Conservation (phyloP, 1,139 yeast genomes). For the Saccharomycopsis hybrid region DNA sequence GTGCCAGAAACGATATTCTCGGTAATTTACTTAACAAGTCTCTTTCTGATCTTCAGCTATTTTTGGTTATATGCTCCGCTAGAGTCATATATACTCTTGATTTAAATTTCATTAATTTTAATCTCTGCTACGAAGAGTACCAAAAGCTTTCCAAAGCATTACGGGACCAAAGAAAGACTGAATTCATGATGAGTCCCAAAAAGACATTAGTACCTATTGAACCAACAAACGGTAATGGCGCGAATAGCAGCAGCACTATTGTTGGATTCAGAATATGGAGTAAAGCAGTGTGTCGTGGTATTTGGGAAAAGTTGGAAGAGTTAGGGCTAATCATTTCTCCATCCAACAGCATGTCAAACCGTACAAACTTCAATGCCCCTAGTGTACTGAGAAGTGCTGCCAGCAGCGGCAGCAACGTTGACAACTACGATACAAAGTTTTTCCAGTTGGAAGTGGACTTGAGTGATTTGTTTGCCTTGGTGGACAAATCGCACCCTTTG, state of each 20-base stretch:
- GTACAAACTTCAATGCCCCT: neutral
- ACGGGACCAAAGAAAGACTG: conserved; percentile 38
- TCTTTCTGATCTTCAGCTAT: conserved; percentile 62
- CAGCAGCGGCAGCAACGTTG: conserved; percentile 25
- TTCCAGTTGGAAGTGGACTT: conserved; percentile 42
- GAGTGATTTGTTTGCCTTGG: conserved; percentile 36
- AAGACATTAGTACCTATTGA: neutral
- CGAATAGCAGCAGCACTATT: conserved; percentile 21
- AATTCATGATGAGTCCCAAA: conserved; percentile 20
- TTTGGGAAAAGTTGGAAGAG: conserved; percentile 48
- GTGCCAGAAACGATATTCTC: conserved; percentile 1
- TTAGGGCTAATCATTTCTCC: conserved; percentile 24
- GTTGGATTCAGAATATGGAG: conserved; percentile 44
- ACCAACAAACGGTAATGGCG: conserved; percentile 30
- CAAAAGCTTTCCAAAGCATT: conserved; percentile 43
- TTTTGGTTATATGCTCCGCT: conserved; percentile 66
- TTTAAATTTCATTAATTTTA: conserved; percentile 58
- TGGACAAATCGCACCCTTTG: conserved; percentile 32
- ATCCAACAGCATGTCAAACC: conserved; percentile 1
- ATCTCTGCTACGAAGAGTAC: conserved; percentile 74
- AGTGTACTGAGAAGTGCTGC: neutral
- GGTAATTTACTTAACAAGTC: conserved; percentile 28
- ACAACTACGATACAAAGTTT: conserved; percentile 40
- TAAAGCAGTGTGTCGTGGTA: conserved; percentile 40
- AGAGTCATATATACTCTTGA: conserved; percentile 59